Evolutionary conservation across 306 rosid genomes (phyloP).

Genomic region (Lupinus albus): DNA sequence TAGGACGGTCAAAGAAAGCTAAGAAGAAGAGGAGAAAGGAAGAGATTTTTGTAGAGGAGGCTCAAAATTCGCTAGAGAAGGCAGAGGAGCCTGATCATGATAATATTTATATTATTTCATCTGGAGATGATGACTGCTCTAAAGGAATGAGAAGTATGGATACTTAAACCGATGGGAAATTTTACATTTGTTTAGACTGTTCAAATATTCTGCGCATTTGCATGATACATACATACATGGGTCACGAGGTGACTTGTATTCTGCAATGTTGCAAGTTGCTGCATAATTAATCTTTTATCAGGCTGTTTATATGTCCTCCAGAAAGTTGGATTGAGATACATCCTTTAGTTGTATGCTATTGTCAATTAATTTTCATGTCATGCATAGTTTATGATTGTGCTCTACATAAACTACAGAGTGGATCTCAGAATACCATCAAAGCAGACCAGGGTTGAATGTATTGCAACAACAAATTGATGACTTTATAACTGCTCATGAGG

Average conservation of each 20-base stretch:
- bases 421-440: slow-evolving; percentile 67
- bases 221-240: not conserved
- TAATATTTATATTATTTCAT: slow-evolving; percentile 48
- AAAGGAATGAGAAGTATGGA: slow-evolving; percentile 63
- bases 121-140: slow-evolving; percentile 54
- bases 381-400: slow-evolving; percentile 36
- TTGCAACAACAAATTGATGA: slow-evolving; percentile 75
- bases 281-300: not conserved
- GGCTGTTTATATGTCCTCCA: not conserved
- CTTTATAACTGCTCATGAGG: slow-evolving; percentile 70
- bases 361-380: slow-evolving; percentile 8
- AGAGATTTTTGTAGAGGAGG: slow-evolving; percentile 38
- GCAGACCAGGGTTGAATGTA: slow-evolving; percentile 66
- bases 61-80: slow-evolving; percentile 33
- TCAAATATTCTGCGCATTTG: not conserved
- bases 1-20: slow-evolving; percentile 61
- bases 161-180: not conserved
- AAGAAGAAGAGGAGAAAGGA: slow-evolving; percentile 53
- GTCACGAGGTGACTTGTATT: not conserved
- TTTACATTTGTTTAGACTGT: slow-evolving; percentile 13
- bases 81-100: slow-evolving; percentile 29
- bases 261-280: not conserved
- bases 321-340: slow-evolving; percentile 11
- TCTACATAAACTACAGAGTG: slow-evolving; percentile 65
- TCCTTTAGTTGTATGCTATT: not conserved